Evolutionary conservation across 768 basidiomycete genomes (phyloP).

Genomic region (Asterophora lycoperdoides): DNA sequence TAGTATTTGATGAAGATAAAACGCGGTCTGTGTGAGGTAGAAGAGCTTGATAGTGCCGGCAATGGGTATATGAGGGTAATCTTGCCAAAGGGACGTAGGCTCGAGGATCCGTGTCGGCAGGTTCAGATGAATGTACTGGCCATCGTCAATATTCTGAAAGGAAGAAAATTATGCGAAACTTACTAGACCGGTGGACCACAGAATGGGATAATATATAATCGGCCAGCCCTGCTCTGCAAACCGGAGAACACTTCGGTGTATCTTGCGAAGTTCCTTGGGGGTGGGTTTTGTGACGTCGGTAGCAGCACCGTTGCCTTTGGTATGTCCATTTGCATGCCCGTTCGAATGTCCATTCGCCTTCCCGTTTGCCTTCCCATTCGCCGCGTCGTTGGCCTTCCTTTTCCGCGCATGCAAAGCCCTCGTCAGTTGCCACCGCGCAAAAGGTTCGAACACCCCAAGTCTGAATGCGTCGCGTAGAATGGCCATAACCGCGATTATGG

Average conservation of each 20-base stretch:
- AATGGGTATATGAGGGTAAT: slow-evolving; percentile 80
- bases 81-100: slow-evolving; percentile 65
- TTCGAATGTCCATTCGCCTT: slow-evolving; percentile 27
- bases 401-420: slow-evolving; percentile 40
- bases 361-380: slow-evolving; percentile 17
- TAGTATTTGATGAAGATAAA: slow-evolving; percentile 89
- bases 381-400: slow-evolving; percentile 17
- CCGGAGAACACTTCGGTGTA: slow-evolving; percentile 71
- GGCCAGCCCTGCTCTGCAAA: slow-evolving; percentile 98
- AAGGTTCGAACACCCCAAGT: slow-evolving; percentile 70
- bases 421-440: slow-evolving; percentile 73
- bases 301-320: slow-evolving; percentile 21
- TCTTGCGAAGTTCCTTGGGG: slow-evolving; percentile 49
- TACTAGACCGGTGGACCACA: slow-evolving; percentile 79
- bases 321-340: slow-evolving; percentile 23
- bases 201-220: slow-evolving; percentile 70
- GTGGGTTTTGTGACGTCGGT: slow-evolving; percentile 18
- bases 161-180: slow-evolving; percentile 33
- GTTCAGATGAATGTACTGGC: slow-evolving; percentile 75
- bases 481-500: slow-evolving; percentile 87
- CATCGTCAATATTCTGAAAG: slow-evolving; percentile 10
- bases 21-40: slow-evolving; percentile 80
- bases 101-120: slow-evolving; percentile 64
- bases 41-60: slow-evolving; percentile 85
- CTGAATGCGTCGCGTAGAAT: slow-evolving; percentile 76